Conservation (phyloP, 257 asterid species). For the Rubia yunnanensis region DNA sequence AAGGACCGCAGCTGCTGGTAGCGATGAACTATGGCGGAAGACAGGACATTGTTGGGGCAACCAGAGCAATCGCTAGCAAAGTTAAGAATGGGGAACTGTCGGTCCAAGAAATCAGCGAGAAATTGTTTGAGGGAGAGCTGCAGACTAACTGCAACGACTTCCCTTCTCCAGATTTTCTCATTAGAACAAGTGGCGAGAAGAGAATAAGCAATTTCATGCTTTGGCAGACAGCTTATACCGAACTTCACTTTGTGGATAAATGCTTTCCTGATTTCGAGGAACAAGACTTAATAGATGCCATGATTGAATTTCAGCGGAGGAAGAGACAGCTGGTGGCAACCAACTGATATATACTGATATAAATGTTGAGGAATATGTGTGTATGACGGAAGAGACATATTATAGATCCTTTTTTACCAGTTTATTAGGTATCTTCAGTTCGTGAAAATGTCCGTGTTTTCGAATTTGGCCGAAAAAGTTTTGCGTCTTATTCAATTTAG, state of each 20-base stretch:
- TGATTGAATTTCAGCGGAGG: conserved; percentile 15
- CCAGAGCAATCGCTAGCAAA: background rate
- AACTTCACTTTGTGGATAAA: conserved; percentile 2
- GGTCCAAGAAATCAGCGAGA: background rate
- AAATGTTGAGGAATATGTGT: no score
- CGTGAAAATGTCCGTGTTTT: no score
- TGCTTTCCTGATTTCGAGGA: conserved; percentile 6
- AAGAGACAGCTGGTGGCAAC: conserved; percentile 12
- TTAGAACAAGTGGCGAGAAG: conserved; percentile 7
- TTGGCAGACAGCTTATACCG: conserved; percentile 16
- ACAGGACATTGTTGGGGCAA: conserved; percentile 5
- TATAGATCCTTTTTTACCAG: no score
- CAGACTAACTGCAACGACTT: background rate
- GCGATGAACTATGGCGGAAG: background rate
- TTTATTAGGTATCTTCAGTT: no score
- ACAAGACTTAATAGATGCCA: conserved; percentile 9
- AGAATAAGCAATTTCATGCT: conserved; percentile 13
- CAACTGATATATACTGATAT: no score
- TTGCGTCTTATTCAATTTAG: no score
- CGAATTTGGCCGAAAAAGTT: no score
- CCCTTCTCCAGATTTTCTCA: conserved; percentile 7
- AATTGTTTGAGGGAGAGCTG: background rate
- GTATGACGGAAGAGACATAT: no score
- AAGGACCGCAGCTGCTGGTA: background rate
- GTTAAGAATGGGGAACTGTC: background rate